Percentiles rank a stretch among this genome's conserved stretches.
phyloP scores from a whole-genome alignment of 495 filamentous ascomycete species.

The Parathielavia hyrcaniae region DNA sequence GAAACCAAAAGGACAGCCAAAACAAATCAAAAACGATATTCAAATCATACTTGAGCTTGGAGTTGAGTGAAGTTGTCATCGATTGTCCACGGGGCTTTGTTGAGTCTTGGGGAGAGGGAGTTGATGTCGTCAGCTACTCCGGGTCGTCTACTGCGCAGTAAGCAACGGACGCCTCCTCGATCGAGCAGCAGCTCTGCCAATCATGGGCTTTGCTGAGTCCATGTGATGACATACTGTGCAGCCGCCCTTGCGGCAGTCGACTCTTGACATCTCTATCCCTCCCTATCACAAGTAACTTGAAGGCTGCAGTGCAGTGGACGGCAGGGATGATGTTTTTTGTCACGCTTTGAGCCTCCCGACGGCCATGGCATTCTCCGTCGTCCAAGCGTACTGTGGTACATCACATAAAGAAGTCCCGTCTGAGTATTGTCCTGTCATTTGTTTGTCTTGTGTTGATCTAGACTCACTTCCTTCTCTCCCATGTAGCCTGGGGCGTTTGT shows the following conservation, averaged over 20 bases:
- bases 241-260: no score
- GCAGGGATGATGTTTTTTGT: no score
- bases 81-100: not conserved
- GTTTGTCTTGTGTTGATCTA: not conserved
- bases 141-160: no score
- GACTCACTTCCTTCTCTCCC: not conserved
- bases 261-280: no score
- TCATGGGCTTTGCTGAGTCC: not conserved
- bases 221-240: no score
- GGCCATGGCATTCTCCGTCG: no score
- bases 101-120: not conserved
- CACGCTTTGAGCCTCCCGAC: no score
- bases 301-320: no score
- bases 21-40: slow-evolving; percentile 8
- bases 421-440: not conserved
- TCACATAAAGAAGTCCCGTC: not conserved
- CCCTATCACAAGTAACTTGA: no score
- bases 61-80: not conserved
- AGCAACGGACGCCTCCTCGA: no score
- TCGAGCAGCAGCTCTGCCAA: not conserved
- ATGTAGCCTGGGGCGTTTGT: not conserved
- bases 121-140: no score
- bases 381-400: no score
- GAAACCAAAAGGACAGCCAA: slow-evolving; percentile 5
- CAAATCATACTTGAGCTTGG: not conserved